phyloP scores from a whole-genome alignment of 306 rosid genomes.

The Purshia tridentata region DNA sequence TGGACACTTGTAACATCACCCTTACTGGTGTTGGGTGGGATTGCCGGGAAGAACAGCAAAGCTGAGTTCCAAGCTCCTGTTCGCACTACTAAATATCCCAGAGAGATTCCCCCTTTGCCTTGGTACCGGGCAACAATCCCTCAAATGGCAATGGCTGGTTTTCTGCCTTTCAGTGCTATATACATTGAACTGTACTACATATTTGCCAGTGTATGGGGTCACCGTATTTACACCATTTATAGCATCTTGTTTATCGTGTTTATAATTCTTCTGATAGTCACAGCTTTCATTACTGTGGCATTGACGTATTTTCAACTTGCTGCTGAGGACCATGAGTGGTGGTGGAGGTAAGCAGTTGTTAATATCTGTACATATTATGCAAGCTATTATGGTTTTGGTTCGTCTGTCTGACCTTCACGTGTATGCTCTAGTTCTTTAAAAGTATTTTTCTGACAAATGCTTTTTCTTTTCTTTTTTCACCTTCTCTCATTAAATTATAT shows the following conservation, averaged over 20 bases:
- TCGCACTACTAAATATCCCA: constrained; percentile 58
- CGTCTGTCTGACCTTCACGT: neutral
- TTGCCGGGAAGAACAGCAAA: constrained; percentile 69
- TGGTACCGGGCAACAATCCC: constrained; percentile 64
- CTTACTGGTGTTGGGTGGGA: constrained; percentile 68
- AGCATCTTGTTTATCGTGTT: constrained; percentile 67
- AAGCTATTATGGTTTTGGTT: neutral
- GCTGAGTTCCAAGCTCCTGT: constrained; percentile 66
- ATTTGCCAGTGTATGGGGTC: constrained; percentile 77
- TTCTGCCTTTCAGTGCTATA: constrained; percentile 67
- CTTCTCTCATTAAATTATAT: neutral
- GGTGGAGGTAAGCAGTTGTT: constrained; percentile 63
- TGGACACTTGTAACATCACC: constrained; percentile 73
- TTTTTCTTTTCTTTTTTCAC: neutral
- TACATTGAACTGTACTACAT: constrained; percentile 64
- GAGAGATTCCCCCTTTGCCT: constrained; percentile 70
- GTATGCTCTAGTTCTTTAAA: too few species aligned
- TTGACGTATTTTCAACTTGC: constrained; percentile 72
- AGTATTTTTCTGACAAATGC: too few species aligned
- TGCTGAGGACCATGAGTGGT: constrained; percentile 77
- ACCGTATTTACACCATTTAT: constrained; percentile 68
- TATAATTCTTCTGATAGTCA: constrained; percentile 56
- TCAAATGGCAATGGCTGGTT: constrained; percentile 78
- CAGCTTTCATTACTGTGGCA: constrained; percentile 63
- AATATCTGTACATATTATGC: neutral